Percentiles rank a stretch among this genome's conserved stretches.
Conservation (phyloP, 2,329 filamentous ascomycete species). For the Fonsecaea erecta region DNA sequence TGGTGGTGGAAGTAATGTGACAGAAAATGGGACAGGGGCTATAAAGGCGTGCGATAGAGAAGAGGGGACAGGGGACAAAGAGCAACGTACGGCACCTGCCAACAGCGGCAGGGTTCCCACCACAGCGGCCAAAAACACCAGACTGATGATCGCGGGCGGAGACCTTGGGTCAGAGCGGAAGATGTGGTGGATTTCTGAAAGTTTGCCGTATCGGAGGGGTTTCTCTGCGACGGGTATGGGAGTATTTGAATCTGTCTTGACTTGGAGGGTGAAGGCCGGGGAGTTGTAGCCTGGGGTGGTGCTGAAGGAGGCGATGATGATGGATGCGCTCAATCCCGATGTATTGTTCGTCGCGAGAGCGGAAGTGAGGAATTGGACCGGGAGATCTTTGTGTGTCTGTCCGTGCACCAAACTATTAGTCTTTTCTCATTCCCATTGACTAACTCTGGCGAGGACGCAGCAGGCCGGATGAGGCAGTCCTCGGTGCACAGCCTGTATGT, state of each 20-base stretch:
- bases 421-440: neutral
- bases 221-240: conserved; percentile 66
- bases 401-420: neutral
- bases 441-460: neutral
- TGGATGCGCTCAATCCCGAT: conserved; percentile 73
- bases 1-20: too few species aligned
- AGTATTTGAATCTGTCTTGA: conserved; percentile 66
- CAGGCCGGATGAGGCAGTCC: neutral
- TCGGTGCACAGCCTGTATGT: neutral
- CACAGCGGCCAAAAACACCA: conserved; percentile 76
- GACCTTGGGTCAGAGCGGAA: conserved; percentile 81
- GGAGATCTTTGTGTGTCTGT: conserved; percentile 87
- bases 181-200: conserved; percentile 84
- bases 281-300: conserved; percentile 66
- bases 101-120: conserved; percentile 74
- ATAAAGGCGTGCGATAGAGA: too few species aligned
- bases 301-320: conserved; percentile 88
- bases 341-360: conserved; percentile 36
- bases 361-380: conserved; percentile 75
- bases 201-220: conserved; percentile 81
- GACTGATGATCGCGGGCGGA: conserved; percentile 77
- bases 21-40: conserved; percentile 15
- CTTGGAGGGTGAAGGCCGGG: conserved; percentile 72
- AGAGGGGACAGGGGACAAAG: neutral
- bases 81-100: conserved; percentile 66